Evolutionary conservation across 2,329 filamentous ascomycete genomes (phyloP).

Genomic region (Leptographium flavum): DNA sequence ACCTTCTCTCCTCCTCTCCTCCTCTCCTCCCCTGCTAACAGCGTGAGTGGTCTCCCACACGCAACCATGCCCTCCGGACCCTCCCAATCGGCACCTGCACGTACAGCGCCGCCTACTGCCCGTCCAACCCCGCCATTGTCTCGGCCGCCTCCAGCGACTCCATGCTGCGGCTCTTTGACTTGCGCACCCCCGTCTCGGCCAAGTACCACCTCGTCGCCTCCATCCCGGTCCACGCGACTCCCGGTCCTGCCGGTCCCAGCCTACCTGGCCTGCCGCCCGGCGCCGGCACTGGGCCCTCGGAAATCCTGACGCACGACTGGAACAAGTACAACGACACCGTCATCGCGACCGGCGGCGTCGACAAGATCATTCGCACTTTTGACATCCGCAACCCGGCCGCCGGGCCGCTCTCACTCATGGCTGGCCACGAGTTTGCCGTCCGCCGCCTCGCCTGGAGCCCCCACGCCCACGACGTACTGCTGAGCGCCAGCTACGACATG

Average conservation of each 20-base stretch:
- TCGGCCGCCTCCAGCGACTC: slow-evolving; percentile 84
- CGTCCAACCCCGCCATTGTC: slow-evolving; percentile 71
- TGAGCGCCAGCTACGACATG: slow-evolving; percentile 96
- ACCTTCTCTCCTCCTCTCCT: neutral
- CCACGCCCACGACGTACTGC: slow-evolving; percentile 74
- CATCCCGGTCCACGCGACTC: slow-evolving; percentile 66
- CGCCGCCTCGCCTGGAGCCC: slow-evolving; percentile 81
- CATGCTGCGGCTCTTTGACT: slow-evolving; percentile 79
- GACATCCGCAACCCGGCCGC: slow-evolving; percentile 66
- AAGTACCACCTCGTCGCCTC: slow-evolving; percentile 75
- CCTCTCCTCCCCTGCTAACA: neutral
- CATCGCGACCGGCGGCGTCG: slow-evolving; percentile 79
- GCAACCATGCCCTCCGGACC: slow-evolving; percentile 61
- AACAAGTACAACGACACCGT: slow-evolving; percentile 89
- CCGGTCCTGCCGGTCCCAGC: slow-evolving; percentile 15
- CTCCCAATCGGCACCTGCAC: slow-evolving; percentile 88
- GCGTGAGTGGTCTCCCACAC: slow-evolving; percentile 68
- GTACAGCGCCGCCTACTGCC: slow-evolving; percentile 83
- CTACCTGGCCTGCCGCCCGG: slow-evolving; percentile 4
- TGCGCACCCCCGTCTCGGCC: slow-evolving; percentile 71
- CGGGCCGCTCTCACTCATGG: slow-evolving; percentile 59
- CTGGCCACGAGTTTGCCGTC: slow-evolving; percentile 85
- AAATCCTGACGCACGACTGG: slow-evolving; percentile 94
- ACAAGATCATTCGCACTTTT: slow-evolving; percentile 75
- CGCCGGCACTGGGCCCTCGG: slow-evolving; percentile 45